phyloP scores from a whole-genome alignment of 2,329 filamentous ascomycete species.

The Cladosporium oxysporum region DNA sequence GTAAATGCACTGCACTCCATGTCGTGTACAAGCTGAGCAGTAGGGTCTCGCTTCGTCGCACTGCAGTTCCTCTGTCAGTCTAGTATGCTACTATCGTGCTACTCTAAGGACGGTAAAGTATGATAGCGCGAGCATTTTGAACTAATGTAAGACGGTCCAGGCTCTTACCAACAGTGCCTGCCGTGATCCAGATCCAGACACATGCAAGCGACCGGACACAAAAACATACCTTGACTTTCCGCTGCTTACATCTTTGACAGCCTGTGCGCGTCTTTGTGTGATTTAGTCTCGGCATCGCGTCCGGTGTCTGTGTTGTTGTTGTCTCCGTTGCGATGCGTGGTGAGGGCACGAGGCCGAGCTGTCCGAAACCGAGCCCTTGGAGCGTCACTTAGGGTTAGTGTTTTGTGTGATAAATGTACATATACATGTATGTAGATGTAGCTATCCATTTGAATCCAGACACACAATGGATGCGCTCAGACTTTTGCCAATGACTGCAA shows the following conservation, averaged over 20 bases:
- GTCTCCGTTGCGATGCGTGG: neutral
- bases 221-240: conserved; percentile 28
- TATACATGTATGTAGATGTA: no score
- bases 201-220: neutral
- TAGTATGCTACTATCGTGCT: neutral
- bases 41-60: conserved; percentile 30
- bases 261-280: conserved; percentile 29
- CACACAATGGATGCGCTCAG: neutral
- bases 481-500: neutral
- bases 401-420: neutral
- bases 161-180: neutral
- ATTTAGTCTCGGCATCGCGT: conserved; percentile 27
- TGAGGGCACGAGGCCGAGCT: neutral
- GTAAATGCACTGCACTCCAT: conserved; percentile 31
- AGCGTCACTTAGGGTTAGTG: neutral
- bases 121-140: neutral
- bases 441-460: neutral
- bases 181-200: neutral
- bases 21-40: conserved; percentile 29
- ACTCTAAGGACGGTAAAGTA: neutral
- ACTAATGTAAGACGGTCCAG: neutral
- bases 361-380: neutral
- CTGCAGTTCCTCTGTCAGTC: conserved; percentile 5
- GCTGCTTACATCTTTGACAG: conserved; percentile 29
- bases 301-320: neutral